Evolutionary conservation across 2,329 filamentous ascomycete genomes (phyloP).

Genomic region (Aspergillus terreus): DNA sequence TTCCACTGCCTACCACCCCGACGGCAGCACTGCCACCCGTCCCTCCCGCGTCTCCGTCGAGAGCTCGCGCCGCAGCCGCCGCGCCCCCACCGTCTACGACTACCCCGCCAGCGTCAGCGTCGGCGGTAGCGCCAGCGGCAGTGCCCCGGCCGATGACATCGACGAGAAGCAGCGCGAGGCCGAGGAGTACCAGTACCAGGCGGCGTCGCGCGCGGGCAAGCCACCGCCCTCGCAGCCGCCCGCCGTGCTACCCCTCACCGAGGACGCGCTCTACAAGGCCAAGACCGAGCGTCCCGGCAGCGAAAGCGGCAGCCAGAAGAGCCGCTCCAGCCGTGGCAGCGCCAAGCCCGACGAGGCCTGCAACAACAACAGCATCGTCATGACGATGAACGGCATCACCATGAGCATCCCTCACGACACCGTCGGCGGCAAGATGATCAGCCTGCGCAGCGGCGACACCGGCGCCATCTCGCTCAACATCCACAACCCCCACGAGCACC

Average conservation of each 20-base stretch:
- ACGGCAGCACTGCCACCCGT: conserved; percentile 18
- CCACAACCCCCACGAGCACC: conserved; percentile 16
- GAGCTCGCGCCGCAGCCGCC: conserved; percentile 29
- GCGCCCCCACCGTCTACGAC: conserved; percentile 26
- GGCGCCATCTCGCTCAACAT: conserved; percentile 39
- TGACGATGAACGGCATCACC: conserved; percentile 38
- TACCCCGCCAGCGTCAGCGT: conserved; percentile 16
- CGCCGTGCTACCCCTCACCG: conserved; percentile 25
- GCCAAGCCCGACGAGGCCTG: conserved; percentile 28
- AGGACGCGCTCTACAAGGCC: conserved; percentile 30
- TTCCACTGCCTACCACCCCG: conserved; percentile 28
- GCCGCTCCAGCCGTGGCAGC: conserved; percentile 33
- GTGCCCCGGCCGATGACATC: conserved; percentile 17
- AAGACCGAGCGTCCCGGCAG: conserved; percentile 32
- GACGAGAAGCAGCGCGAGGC: conserved; percentile 36
- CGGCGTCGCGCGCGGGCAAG: conserved; percentile 26
- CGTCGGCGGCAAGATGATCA: conserved; percentile 37
- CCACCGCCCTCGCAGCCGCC: conserved; percentile 3
- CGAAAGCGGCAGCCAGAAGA: conserved; percentile 40
- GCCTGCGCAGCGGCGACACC: conserved; percentile 35
- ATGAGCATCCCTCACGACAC: conserved; percentile 36
- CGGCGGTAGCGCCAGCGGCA: too few relatives aligned
- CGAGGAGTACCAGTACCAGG: conserved; percentile 34
- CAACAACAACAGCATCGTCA: conserved; percentile 33
- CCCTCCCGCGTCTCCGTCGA: conserved; percentile 33